These are phyloP conservation scores for Grosmannia huntii DNA, from an alignment of 2,329 filamentous ascomycete species.

Conservation along the genomic window DNA sequence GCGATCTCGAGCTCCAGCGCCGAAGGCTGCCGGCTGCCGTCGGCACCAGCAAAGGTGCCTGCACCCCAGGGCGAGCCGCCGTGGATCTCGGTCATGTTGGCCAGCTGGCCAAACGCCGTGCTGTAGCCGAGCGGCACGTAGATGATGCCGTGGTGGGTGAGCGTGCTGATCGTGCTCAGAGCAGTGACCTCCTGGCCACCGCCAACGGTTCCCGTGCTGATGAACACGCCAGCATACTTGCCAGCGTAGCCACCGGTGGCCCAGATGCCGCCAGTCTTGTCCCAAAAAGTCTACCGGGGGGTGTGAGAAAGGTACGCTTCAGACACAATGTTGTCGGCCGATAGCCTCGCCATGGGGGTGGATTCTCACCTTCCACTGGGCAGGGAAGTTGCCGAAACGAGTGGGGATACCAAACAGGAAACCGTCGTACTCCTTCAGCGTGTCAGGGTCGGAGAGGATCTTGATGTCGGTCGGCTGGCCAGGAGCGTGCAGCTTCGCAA, in stretches of 20 bases:
- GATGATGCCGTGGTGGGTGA: slow-evolving; percentile 88
- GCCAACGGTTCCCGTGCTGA: slow-evolving; percentile 71
- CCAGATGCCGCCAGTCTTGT: slow-evolving; percentile 82
- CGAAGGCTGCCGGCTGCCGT: slow-evolving; percentile 75
- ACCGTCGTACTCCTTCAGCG: slow-evolving; percentile 66
- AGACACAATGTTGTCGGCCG: not conserved
- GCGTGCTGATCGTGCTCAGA: slow-evolving; percentile 68
- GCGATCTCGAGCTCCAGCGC: slow-evolving; percentile 68
- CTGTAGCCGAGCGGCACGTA: slow-evolving; percentile 94
- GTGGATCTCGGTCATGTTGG: slow-evolving; percentile 65
- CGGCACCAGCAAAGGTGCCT: slow-evolving; percentile 68
- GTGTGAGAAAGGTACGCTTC: not conserved
- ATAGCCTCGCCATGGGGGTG: not conserved
- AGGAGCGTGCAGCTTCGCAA: slow-evolving; percentile 84
- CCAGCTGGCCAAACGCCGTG: slow-evolving; percentile 56
- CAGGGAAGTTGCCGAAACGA: slow-evolving; percentile 92
- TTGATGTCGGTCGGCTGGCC: slow-evolving; percentile 57
- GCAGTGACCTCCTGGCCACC: slow-evolving; percentile 90
- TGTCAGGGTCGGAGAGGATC: slow-evolving; percentile 41
- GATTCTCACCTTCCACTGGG: slow-evolving; percentile 64
- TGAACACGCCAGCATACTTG: slow-evolving; percentile 85
- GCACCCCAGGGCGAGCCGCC: slow-evolving; percentile 89
- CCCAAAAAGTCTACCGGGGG: slow-evolving; percentile 54
- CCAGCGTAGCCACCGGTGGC: slow-evolving; percentile 61
- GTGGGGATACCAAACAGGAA: slow-evolving; percentile 93